These are phyloP conservation scores for Lachancea thermotolerans DNA, from an alignment of 805 yeast species.

Conservation along the genomic window DNA sequence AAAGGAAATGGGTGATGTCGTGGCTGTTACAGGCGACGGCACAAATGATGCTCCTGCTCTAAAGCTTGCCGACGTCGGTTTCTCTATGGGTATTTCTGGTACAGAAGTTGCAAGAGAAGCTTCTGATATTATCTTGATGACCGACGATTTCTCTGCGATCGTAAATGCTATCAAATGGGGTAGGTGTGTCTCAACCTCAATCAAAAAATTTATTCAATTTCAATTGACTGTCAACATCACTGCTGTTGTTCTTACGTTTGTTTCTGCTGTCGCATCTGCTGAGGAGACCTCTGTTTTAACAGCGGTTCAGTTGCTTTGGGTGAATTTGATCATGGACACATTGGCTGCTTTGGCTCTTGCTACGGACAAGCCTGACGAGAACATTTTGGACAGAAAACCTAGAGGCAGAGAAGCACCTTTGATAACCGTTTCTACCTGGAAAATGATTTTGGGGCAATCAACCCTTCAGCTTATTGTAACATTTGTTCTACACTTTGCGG, in stretches of 20 bases:
- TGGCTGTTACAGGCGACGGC: constrained; percentile 99
- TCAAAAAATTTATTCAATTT: constrained; percentile 92
- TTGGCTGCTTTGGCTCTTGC: constrained; percentile 96
- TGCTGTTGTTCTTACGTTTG: constrained; percentile 91
- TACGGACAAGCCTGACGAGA: constrained; percentile 89
- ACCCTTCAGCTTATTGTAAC: constrained; percentile 72
- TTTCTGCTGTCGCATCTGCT: constrained; percentile 80
- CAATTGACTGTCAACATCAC: constrained; percentile 95
- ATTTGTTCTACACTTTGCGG: constrained; percentile 74
- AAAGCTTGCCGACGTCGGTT: constrained; percentile 94
- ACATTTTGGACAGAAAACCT: constrained; percentile 73
- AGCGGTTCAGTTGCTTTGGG: constrained; percentile 97
- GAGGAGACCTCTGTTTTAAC: constrained; percentile 84
- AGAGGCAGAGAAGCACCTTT: constrained; percentile 73
- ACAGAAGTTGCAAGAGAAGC: constrained; percentile 99
- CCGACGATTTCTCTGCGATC: constrained; percentile 89
- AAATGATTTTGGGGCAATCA: constrained; percentile 91
- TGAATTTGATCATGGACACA: constrained; percentile 96
- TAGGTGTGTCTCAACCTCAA: constrained; percentile 89
- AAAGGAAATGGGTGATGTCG: constrained; percentile 79
- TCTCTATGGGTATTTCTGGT: constrained; percentile 97
- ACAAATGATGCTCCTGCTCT: constrained; percentile 98
- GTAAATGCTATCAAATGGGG: constrained; percentile 99
- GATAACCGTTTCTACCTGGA: constrained; percentile 94
- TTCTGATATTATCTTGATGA: constrained; percentile 84